Evolutionary conservation across 2,329 filamentous ascomycete genomes (phyloP).

Genomic region (Drechslerella dactyloides): DNA sequence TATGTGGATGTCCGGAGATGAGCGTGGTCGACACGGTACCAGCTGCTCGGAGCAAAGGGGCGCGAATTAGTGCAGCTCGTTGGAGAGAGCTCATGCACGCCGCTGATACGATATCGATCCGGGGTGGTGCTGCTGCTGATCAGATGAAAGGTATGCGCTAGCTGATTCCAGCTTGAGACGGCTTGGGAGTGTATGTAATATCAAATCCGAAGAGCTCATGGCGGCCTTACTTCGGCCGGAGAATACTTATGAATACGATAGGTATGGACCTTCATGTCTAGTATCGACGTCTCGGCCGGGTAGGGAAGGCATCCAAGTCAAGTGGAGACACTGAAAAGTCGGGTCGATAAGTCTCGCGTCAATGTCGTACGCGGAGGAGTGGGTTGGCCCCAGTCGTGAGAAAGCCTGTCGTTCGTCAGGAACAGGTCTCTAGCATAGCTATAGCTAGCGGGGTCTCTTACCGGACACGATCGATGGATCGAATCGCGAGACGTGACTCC

Average conservation of each 20-base stretch:
- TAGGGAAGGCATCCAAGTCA: no score
- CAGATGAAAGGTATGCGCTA: constrained; percentile 11
- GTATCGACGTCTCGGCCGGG: not conserved
- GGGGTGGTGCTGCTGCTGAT: constrained; percentile 19
- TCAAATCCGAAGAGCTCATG: constrained; percentile 17
- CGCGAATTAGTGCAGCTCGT: constrained; percentile 34
- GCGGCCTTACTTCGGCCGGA: constrained; percentile 24
- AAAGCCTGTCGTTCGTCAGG: no score
- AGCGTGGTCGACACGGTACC: not conserved
- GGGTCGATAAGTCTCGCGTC: no score
- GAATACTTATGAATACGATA: constrained; percentile 22
- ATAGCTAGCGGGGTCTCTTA: no score
- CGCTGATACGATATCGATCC: constrained; percentile 40
- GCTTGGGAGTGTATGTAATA: constrained; percentile 5
- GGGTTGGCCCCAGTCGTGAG: no score
- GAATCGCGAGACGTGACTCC: no score
- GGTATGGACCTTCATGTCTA: not conserved
- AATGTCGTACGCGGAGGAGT: no score
- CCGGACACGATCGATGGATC: no score
- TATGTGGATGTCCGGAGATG: not conserved
- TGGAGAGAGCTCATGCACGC: constrained; percentile 43
- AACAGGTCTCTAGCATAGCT: no score
- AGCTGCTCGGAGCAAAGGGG: not conserved
- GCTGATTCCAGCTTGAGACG: not conserved
- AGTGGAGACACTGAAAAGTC: no score